These are phyloP conservation scores for Akanthomyces muscarius DNA, from an alignment of 2,329 filamentous ascomycete genomes.

Conservation along the genomic window DNA sequence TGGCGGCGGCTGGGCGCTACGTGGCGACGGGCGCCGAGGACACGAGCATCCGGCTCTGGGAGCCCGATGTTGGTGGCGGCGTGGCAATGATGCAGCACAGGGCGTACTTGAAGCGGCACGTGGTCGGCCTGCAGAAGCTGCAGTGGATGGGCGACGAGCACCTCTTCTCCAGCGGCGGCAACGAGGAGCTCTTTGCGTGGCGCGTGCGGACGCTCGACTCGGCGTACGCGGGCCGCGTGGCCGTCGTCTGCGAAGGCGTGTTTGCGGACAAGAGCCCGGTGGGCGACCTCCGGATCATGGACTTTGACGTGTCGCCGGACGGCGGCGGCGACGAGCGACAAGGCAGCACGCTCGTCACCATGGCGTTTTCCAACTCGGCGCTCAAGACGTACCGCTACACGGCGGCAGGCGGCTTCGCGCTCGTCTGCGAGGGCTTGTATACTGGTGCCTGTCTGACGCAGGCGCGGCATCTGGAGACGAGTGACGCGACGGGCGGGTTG, in stretches of 20 bases:
- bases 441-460: constrained; percentile 75
- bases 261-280: constrained; percentile 48
- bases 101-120: constrained; percentile 70
- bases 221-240: constrained; percentile 42
- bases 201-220: constrained; percentile 53
- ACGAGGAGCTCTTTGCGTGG: constrained; percentile 90
- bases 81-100: constrained; percentile 43
- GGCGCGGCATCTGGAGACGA: constrained; percentile 39
- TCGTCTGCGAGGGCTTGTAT: constrained; percentile 55
- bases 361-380: constrained; percentile 81
- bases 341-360: constrained; percentile 51
- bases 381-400: constrained; percentile 58
- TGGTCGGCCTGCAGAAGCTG: constrained; percentile 76
- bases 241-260: constrained; percentile 53
- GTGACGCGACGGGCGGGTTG: constrained; percentile 24
- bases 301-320: constrained; percentile 58
- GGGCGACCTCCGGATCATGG: constrained; percentile 74
- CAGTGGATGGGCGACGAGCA: constrained; percentile 68
- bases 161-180: constrained; percentile 81
- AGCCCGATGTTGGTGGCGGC: constrained; percentile 25
- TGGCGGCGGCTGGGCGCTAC: constrained; percentile 35
- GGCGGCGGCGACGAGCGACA: constrained; percentile 20
- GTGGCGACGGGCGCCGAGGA: constrained; percentile 71
- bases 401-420: constrained; percentile 37
- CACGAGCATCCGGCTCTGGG: constrained; percentile 69